Evolutionary conservation across 2,329 filamentous ascomycete species (phyloP).

Genomic region (Ophiostoma quercus): DNA sequence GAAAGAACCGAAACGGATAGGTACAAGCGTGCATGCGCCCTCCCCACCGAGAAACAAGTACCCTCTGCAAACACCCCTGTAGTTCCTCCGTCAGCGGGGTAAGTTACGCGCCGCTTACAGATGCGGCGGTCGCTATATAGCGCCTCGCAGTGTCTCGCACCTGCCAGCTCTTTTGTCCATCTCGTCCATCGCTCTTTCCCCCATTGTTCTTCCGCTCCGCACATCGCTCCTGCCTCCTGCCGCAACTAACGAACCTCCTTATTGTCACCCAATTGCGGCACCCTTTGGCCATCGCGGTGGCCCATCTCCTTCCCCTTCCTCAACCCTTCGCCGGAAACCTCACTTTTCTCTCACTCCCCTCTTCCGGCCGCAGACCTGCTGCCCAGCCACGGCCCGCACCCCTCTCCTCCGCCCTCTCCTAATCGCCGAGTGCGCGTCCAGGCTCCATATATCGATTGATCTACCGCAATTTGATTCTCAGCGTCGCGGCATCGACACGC

Average conservation of each 20-base stretch:
- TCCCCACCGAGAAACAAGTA: constrained; percentile 2
- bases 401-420: not conserved
- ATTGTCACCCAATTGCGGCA: constrained; percentile 14
- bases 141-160: constrained; percentile 12
- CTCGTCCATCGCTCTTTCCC: not conserved
- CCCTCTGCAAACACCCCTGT: constrained; percentile 5
- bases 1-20: not conserved
- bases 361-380: not conserved
- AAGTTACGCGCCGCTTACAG: constrained; percentile 11
- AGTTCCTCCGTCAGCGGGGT: constrained; percentile 20
- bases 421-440: constrained; percentile 16
- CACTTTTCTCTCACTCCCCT: not conserved
- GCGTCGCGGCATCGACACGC: constrained; percentile 12
- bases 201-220: constrained; percentile 23
- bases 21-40: not conserved
- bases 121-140: constrained; percentile 3
- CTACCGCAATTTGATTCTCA: constrained; percentile 9
- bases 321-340: not conserved
- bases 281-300: not conserved
- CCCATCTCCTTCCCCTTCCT: too few relatives aligned
- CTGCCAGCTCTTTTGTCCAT: not conserved
- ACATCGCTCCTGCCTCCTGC: constrained; percentile 19
- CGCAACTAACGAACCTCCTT: constrained; percentile 8
- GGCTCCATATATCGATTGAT: constrained; percentile 3
- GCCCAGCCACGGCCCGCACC: not conserved